These are phyloP conservation scores for Rhizopogon rudus DNA, from an alignment of 768 basidiomycete species.

Conservation along the genomic window DNA sequence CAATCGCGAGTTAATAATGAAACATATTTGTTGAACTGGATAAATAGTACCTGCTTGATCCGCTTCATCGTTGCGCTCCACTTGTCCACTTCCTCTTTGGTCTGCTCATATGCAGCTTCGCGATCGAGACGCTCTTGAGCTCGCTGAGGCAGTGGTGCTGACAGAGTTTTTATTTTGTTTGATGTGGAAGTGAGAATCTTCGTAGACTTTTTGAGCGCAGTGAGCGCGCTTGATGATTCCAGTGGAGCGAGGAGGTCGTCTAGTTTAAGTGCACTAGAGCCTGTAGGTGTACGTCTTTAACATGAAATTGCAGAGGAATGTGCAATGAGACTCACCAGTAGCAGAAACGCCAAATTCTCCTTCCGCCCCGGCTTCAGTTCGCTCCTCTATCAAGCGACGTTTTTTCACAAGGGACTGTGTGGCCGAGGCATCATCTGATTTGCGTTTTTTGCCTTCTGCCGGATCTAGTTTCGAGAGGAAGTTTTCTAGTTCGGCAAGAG, in stretches of 20 bases:
- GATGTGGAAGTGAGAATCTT: conserved; percentile 56
- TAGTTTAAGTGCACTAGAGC: conserved; percentile 50
- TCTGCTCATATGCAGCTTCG: conserved; percentile 91
- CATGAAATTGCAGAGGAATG: not conserved
- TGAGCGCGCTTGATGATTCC: conserved; percentile 51
- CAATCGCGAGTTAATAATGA: conserved; percentile 1
- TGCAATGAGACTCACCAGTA: conserved; percentile 20
- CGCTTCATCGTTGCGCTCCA: conserved; percentile 91
- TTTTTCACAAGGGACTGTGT: conserved; percentile 35
- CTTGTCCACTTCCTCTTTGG: conserved; percentile 88
- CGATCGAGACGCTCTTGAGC: conserved; percentile 88
- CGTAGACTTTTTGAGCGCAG: conserved; percentile 64
- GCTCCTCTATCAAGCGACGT: conserved; percentile 59
- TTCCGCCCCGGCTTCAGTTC: conserved; percentile 75
- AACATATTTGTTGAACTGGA: not conserved
- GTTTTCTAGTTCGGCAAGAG: conserved; percentile 62
- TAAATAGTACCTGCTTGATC: conserved; percentile 67
- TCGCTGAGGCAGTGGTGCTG: conserved; percentile 83
- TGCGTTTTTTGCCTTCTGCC: conserved; percentile 56
- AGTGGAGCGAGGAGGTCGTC: conserved; percentile 78
- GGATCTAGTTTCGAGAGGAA: conserved; percentile 67
- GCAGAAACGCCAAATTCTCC: conserved; percentile 72
- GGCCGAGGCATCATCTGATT: conserved; percentile 13
- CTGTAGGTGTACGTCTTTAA: conserved; percentile 23
- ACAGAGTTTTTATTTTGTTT: conserved; percentile 53